A percentile compares a stretch with the other conserved stretches of the same genome.
Evolutionary conservation across 768 basidiomycete species (phyloP).

Genomic region (Flagelloscypha sp.): DNA sequence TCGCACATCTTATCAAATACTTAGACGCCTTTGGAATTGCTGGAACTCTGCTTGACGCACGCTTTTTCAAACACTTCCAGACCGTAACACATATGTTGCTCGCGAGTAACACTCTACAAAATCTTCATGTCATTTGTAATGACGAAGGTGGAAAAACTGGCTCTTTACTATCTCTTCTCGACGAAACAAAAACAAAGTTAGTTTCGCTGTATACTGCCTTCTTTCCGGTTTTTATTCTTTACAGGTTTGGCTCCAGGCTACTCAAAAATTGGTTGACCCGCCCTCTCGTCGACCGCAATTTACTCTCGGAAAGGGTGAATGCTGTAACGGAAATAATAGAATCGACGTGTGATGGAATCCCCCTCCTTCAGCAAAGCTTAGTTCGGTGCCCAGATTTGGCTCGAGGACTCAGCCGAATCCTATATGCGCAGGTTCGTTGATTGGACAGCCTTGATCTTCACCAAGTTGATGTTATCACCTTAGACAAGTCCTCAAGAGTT

Average conservation of each 20-base stretch:
- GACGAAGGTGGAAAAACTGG: constrained; percentile 75
- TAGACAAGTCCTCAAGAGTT: constrained; percentile 84
- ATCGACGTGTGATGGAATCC: constrained; percentile 53
- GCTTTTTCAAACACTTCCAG: constrained; percentile 73
- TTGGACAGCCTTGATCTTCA: constrained; percentile 1
- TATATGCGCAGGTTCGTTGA: constrained; percentile 73
- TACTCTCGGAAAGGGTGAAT: constrained; percentile 67
- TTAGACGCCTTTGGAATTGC: constrained; percentile 70
- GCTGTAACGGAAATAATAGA: constrained; percentile 77
- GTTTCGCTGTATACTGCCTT: too few relatives aligned
- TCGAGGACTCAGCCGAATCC: constrained; percentile 78
- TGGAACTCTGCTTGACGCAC: constrained; percentile 67
- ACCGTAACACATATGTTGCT: constrained; percentile 79
- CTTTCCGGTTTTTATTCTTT: too few relatives aligned
- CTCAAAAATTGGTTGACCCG: constrained; percentile 81
- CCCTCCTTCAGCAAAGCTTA: constrained; percentile 60
- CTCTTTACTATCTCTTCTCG: constrained; percentile 78
- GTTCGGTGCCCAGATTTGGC: constrained; percentile 80
- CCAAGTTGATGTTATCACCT: constrained; percentile 1
- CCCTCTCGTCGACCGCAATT: constrained; percentile 69
- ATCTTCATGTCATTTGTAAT: constrained; percentile 91
- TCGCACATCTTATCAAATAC: constrained; percentile 67
- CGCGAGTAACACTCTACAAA: constrained; percentile 78
- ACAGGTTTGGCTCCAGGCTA: constrained; percentile 83
- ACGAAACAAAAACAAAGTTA: constrained; percentile 78